phyloP scores from a whole-genome alignment of 495 filamentous ascomycete species.

The Bombardia bombarda region DNA sequence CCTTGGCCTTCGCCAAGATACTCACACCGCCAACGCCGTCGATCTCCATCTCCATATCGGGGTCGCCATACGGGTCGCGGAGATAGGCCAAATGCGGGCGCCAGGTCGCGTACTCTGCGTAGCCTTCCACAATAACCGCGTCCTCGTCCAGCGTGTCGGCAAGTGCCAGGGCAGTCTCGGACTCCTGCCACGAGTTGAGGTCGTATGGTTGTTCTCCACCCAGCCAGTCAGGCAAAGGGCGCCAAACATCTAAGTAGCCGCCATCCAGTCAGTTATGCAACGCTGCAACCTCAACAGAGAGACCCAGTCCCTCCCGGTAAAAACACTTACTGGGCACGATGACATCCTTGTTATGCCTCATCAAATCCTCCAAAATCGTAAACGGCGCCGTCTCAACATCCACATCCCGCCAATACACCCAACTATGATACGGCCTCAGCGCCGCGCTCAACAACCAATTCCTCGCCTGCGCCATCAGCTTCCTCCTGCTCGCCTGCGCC shows the following conservation, averaged over 20 bases:
- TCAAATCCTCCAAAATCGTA: conserved; percentile 94
- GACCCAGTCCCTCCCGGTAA: too few relatives aligned
- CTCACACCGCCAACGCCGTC: conserved; percentile 96
- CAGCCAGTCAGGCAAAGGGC: conserved; percentile 96
- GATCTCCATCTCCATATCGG: conserved; percentile 99
- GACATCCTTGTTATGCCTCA: conserved; percentile 98
- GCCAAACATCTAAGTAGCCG: conserved; percentile 98
- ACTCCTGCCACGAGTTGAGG: conserved; percentile 99
- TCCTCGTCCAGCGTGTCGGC: conserved; percentile 96
- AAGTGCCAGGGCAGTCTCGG: conserved; percentile 87
- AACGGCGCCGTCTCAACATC: conserved; percentile 96
- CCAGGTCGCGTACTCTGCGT: conserved; percentile 99
- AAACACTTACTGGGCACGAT: conserved; percentile 98
- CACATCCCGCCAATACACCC: conserved; percentile 99
- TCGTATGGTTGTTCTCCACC: conserved; percentile 99
- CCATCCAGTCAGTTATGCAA: conserved; percentile 7
- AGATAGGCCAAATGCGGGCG: conserved; percentile 95
- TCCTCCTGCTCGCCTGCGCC: conserved; percentile 86
- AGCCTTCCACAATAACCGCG: conserved; percentile 98
- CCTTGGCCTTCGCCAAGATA: conserved; percentile 91
- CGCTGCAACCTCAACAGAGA: too few relatives aligned
- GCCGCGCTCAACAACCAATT: conserved; percentile 97
- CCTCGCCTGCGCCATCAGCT: conserved; percentile 94
- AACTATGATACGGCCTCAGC: conserved; percentile 88
- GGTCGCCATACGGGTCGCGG: conserved; percentile 93